Evolutionary conservation across 495 filamentous ascomycete genomes (phyloP).

Genomic region (Hypoxylon subgilvum): DNA sequence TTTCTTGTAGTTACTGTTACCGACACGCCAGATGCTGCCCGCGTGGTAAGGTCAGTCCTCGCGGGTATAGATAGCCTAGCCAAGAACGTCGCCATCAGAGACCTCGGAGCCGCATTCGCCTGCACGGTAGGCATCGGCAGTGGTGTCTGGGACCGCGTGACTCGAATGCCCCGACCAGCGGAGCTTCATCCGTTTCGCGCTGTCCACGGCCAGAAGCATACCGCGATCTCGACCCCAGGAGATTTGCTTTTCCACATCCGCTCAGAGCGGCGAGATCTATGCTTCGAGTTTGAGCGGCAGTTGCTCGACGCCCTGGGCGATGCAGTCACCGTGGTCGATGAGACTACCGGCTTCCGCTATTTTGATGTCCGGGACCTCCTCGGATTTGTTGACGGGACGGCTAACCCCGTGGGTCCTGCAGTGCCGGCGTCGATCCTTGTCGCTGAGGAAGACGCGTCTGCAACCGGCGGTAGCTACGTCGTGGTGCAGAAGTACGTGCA

Average conservation of each 20-base stretch:
- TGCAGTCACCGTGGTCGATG: constrained; percentile 55
- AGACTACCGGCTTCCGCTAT: constrained; percentile 64
- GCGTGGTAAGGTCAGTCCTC: constrained; percentile 53
- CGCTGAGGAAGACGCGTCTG: constrained; percentile 49
- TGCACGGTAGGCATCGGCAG: constrained; percentile 63
- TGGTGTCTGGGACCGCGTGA: constrained; percentile 56
- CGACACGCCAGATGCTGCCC: constrained; percentile 35
- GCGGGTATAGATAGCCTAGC: constrained; percentile 52
- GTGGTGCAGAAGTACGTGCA: constrained; percentile 67
- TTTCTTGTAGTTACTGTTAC: constrained; percentile 58
- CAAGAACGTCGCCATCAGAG: constrained; percentile 63
- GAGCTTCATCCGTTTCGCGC: constrained; percentile 61
- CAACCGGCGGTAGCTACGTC: constrained; percentile 60
- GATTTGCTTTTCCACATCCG: constrained; percentile 66
- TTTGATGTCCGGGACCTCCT: constrained; percentile 65
- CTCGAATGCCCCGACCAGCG: constrained; percentile 50
- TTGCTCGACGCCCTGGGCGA: constrained; percentile 57
- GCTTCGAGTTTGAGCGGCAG: constrained; percentile 64
- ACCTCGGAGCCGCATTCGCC: constrained; percentile 54
- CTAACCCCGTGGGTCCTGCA: constrained; percentile 60
- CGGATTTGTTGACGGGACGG: constrained; percentile 65
- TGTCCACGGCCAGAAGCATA: constrained; percentile 53
- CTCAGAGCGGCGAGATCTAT: constrained; percentile 61
- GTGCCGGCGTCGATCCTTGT: constrained; percentile 54
- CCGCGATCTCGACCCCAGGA: constrained; percentile 59